Evolutionary conservation across 2,329 filamentous ascomycete genomes (phyloP).

Genomic region (Lanzia echinophila): DNA sequence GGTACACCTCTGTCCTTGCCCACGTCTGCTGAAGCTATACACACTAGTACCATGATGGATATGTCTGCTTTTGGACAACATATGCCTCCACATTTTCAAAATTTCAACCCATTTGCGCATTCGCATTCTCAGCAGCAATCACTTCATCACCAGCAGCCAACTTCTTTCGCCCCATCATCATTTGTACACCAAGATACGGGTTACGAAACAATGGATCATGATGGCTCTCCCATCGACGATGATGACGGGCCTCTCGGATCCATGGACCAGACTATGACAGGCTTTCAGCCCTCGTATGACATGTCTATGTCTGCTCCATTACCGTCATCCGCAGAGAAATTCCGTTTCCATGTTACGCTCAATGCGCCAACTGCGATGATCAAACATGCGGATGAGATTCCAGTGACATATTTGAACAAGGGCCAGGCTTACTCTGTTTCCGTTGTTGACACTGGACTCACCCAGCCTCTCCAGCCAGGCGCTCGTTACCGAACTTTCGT

Average conservation of each 20-base stretch:
- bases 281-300: conserved; percentile 47
- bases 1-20: conserved; percentile 73
- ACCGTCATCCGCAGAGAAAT: conserved; percentile 58
- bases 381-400: conserved; percentile 81
- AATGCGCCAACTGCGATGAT: conserved; percentile 97
- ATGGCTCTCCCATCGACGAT: conserved; percentile 60
- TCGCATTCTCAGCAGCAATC: conserved; percentile 42
- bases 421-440: conserved; percentile 88
- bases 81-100: conserved; percentile 53
- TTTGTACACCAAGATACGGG: conserved; percentile 76
- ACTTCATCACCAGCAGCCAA: conserved; percentile 41
- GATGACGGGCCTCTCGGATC: conserved; percentile 45
- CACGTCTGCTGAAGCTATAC: conserved; percentile 57
- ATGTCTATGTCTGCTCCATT: conserved; percentile 41
- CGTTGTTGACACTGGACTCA: conserved; percentile 68
- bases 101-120: conserved; percentile 66
- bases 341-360: conserved; percentile 82
- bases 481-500: conserved; percentile 82
- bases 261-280: conserved; percentile 53
- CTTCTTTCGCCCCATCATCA: conserved; percentile 66
- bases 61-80: conserved; percentile 56
- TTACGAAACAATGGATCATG: conserved; percentile 74
- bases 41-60: conserved; percentile 54
- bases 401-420: conserved; percentile 97
- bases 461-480: conserved; percentile 50